Conservation (phyloP, 306 rosid genomes). For the Prunus mume region DNA sequence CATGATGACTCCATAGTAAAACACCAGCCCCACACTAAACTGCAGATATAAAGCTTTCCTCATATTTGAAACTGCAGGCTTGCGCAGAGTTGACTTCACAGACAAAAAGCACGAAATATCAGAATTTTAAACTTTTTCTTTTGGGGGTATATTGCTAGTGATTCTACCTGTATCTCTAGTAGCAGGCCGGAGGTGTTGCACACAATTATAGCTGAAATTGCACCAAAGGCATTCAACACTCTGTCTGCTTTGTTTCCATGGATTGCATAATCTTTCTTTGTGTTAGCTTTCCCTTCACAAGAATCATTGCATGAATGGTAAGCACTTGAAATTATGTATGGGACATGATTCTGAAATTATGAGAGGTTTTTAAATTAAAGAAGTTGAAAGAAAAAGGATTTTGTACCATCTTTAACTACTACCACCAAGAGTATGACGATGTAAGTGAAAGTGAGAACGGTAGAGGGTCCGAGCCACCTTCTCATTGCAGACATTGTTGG, state of each 20-base stretch:
- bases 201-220: conserved; percentile 48
- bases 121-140: background rate
- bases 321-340: background rate
- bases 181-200: conserved; percentile 50
- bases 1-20: conserved; percentile 42
- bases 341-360: background rate
- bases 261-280: conserved; percentile 23
- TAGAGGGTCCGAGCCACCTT: conserved; percentile 45
- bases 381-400: background rate
- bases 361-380: background rate
- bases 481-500: conserved; percentile 59
- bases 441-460: conserved; percentile 39
- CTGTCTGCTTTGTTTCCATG: conserved; percentile 39
- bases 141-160: background rate
- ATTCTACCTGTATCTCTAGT: conserved; percentile 50
- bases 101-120: background rate
- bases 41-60: conserved; percentile 44
- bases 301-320: background rate
- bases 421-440: conserved; percentile 26
- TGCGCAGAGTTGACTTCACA: conserved; percentile 46
- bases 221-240: conserved; percentile 41
- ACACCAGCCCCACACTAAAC: conserved; percentile 37
- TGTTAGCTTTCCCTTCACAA: conserved; percentile 41
- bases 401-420: conserved; percentile 41
- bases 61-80: conserved; percentile 53